phyloP scores from a whole-genome alignment of 164 flowering plant species.

The Aristolochia contorta region DNA sequence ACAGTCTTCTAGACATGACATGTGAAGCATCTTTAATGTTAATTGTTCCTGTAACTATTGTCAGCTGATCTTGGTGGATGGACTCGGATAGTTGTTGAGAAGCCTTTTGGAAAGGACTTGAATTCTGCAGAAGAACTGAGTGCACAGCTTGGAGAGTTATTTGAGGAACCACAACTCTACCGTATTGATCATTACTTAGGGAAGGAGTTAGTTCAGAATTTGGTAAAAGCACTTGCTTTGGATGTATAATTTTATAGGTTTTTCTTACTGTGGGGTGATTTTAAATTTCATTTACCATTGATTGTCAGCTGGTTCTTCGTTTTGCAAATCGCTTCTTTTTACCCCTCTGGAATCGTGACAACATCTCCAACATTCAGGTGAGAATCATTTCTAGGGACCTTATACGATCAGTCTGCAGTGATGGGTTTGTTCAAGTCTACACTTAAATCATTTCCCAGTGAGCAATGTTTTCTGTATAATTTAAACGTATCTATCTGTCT shows the following conservation, averaged over 20 bases:
- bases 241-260: not conserved
- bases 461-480: no score
- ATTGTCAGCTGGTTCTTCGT: constrained; percentile 65
- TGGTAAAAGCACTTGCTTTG: constrained; percentile 43
- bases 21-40: not conserved
- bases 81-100: constrained; percentile 96
- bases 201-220: constrained; percentile 94
- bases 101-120: constrained; percentile 96
- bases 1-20: no score
- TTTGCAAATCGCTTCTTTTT: constrained; percentile 73
- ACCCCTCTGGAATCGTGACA: constrained; percentile 77
- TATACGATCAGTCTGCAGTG: no score
- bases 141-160: constrained; percentile 79
- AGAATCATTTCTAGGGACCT: constrained; percentile 4
- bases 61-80: constrained; percentile 98
- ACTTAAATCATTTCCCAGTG: no score
- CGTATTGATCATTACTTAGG: constrained; percentile 99
- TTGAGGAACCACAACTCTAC: constrained; percentile 84
- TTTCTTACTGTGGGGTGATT: not conserved
- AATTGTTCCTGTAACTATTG: constrained; percentile 5
- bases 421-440: not conserved
- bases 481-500: no score
- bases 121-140: constrained; percentile 80
- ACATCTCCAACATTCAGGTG: constrained; percentile 65
- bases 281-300: constrained; percentile 2